Evolutionary conservation across 2,329 filamentous ascomycete genomes (phyloP).

Genomic region (Apiospora arundinis): DNA sequence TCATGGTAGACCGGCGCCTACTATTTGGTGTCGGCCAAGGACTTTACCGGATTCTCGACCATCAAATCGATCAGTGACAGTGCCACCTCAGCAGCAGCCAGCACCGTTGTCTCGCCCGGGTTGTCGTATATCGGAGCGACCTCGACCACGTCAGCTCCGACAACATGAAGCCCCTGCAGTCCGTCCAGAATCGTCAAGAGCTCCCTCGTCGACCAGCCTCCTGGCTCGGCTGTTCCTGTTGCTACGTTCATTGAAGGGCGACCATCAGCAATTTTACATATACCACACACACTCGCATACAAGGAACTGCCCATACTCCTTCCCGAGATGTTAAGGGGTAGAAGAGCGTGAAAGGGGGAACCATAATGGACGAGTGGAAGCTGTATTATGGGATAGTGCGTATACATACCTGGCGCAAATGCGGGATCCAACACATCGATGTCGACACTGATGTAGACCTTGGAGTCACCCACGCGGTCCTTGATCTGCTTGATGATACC

Average conservation of each 20-base stretch:
- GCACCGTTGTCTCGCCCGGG: conserved; percentile 72
- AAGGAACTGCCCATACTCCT: too few species aligned
- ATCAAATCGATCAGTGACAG: conserved; percentile 75
- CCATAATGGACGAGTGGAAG: too few species aligned
- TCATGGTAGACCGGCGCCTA: neutral
- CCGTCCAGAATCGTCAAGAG: conserved; percentile 76
- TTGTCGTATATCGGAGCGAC: conserved; percentile 81
- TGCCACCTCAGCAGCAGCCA: conserved; percentile 75
- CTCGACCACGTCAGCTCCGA: conserved; percentile 82
- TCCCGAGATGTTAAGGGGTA: too few species aligned
- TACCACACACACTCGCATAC: too few species aligned
- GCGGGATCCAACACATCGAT: conserved; percentile 82
- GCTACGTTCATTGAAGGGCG: conserved; percentile 44
- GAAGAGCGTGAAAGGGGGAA: too few species aligned
- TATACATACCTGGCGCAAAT: conserved; percentile 58
- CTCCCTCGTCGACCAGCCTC: conserved; percentile 82
- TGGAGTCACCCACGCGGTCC: conserved; percentile 55
- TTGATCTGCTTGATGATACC: conserved; percentile 71
- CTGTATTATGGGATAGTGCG: neutral
- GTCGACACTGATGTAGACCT: conserved; percentile 76
- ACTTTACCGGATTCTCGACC: conserved; percentile 49
- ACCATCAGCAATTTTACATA: neutral
- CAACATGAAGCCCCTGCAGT: conserved; percentile 72
- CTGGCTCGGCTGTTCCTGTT: conserved; percentile 80
- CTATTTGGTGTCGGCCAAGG: conserved; percentile 13